Conservation (phyloP, 106 monocot genomes). For the Posidonia australis region DNA sequence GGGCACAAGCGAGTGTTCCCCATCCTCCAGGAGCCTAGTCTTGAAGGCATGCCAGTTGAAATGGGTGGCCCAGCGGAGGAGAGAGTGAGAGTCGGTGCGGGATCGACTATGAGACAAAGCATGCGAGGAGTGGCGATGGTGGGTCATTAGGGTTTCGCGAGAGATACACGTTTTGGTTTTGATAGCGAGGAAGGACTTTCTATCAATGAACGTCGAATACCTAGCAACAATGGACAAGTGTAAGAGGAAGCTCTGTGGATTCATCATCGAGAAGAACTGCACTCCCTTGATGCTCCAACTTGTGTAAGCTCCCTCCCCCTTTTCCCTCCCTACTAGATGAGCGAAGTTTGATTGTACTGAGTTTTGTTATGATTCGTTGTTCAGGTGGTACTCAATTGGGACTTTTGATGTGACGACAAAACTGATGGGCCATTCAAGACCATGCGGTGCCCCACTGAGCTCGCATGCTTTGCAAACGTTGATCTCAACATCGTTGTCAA, state of each 20-base stretch:
- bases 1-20: too few species aligned
- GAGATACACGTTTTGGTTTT: too few species aligned
- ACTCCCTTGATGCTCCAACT: conserved; percentile 89
- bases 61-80: too few species aligned
- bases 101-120: too few species aligned
- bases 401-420: conserved; percentile 68
- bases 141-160: too few species aligned
- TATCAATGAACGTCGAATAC: conserved; percentile 75
- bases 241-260: conserved; percentile 66
- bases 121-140: too few species aligned
- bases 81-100: too few species aligned
- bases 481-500: conserved; percentile 74
- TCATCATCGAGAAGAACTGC: conserved; percentile 96
- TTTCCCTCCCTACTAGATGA: neutral
- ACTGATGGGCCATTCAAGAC: conserved; percentile 90
- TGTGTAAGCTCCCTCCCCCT: conserved; percentile 28
- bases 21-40: too few species aligned
- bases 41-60: too few species aligned
- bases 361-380: neutral
- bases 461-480: conserved; percentile 60
- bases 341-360: neutral
- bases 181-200: conserved; percentile 71
- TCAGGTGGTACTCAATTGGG: conserved; percentile 98
- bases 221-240: conserved; percentile 55
- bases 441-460: conserved; percentile 47